Percentiles rank a stretch among this genome's conserved stretches.
Evolutionary conservation across 2,329 filamentous ascomycete species (phyloP).

Genomic region (Stagonosporopsis tanaceti): DNA sequence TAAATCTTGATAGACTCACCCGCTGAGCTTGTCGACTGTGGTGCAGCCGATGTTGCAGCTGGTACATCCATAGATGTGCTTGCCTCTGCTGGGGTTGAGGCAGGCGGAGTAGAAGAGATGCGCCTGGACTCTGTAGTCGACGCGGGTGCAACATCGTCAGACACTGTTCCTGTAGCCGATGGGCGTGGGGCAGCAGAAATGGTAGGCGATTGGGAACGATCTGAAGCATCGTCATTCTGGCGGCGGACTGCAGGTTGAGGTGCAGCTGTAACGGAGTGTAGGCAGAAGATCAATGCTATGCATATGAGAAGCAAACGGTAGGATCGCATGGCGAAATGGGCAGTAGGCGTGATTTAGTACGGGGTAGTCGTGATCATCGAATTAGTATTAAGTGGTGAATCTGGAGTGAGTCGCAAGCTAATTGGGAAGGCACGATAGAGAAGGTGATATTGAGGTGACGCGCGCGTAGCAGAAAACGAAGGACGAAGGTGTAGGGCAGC

Average conservation of each 20-base stretch:
- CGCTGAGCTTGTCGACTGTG: slow-evolving; percentile 29
- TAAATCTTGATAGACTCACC: slow-evolving; percentile 24
- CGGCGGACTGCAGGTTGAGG: slow-evolving; percentile 36
- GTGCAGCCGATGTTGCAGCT: slow-evolving; percentile 24
- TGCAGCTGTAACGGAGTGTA: slow-evolving; percentile 34
- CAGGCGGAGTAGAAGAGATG: slow-evolving; percentile 23
- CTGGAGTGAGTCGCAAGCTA: slow-evolving; percentile 8
- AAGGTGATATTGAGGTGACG: slow-evolving; percentile 20
- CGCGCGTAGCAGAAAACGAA: slow-evolving; percentile 22
- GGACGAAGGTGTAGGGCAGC: slow-evolving; percentile 19
- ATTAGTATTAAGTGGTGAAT: slow-evolving; percentile 25
- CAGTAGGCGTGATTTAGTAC: slow-evolving; percentile 22
- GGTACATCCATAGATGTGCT: slow-evolving; percentile 25
- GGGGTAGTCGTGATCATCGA: slow-evolving; percentile 34
- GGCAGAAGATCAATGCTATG: slow-evolving; percentile 38
- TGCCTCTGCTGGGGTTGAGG: slow-evolving; percentile 23
- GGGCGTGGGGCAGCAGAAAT: slow-evolving; percentile 25
- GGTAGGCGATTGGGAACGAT: slow-evolving; percentile 23
- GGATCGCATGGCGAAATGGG: slow-evolving; percentile 39
- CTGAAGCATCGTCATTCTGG: slow-evolving; percentile 38
- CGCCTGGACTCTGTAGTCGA: slow-evolving; percentile 22
- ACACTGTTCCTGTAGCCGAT: slow-evolving; percentile 27
- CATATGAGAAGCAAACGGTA: slow-evolving; percentile 34
- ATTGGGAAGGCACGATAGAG: slow-evolving; percentile 16
- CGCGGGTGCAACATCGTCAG: slow-evolving; percentile 19